Conservation (phyloP, 1,284 basidiomycete genomes). For the Gastroboletus turbinatus region DNA sequence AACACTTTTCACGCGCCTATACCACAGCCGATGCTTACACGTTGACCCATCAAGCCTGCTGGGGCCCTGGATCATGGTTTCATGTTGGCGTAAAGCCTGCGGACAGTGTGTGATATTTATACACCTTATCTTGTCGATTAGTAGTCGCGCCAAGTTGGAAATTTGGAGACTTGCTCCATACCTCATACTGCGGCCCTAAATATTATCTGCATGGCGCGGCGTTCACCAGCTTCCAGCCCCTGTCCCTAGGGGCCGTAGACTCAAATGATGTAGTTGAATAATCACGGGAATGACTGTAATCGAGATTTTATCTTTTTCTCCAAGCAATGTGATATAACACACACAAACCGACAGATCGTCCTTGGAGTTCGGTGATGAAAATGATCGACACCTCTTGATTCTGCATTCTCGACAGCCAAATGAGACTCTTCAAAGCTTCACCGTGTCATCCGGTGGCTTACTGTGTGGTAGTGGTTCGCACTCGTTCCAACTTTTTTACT, state of each 20-base stretch:
- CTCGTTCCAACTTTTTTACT: background rate
- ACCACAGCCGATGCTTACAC: background rate
- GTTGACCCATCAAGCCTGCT: too few relatives aligned
- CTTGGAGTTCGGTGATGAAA: constrained; percentile 10
- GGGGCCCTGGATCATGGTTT: background rate
- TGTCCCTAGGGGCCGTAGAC: constrained; percentile 15
- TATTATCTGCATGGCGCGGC: background rate
- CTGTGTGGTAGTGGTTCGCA: background rate
- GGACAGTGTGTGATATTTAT: background rate
- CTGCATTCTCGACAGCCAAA: background rate
- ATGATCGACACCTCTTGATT: background rate
- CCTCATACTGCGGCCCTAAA: background rate
- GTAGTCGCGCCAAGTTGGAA: background rate
- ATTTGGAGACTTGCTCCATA: too few relatives aligned
- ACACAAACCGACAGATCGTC: constrained; percentile 12
- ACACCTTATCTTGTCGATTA: background rate
- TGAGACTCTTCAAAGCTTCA: too few relatives aligned
- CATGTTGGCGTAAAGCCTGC: background rate
- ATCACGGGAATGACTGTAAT: constrained; percentile 10
- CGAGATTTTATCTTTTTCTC: constrained; percentile 1
- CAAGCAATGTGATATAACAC: constrained; percentile 14
- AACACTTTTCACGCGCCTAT: constrained; percentile 7
- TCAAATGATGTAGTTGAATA: constrained; percentile 1
- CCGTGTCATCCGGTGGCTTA: background rate
- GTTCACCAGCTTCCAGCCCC: constrained; percentile 5